Base-by-base conservation (phyloP, 331 rosid species). In the Dryas integrifolia region DNA sequence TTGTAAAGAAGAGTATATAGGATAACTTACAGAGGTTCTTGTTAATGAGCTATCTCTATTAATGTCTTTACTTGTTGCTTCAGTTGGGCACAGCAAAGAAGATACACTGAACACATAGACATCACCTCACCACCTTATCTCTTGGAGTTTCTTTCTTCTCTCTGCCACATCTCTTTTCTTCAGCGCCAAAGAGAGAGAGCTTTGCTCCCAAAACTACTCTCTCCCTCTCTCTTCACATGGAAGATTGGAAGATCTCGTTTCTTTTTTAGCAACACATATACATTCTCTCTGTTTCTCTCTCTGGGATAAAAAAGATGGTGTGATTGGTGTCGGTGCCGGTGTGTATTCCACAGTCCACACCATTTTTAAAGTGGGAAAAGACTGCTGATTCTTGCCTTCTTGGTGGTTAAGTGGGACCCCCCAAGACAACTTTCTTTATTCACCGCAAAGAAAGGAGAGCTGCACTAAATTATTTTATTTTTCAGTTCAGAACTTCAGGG, bases 211-310 rank as follows among this genome's bases (percentile, higher is more conserved):
- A 51, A 58, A 7, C 60, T 45, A 41, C 30, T 14, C 43, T 45
- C 74, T 24, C 76, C 66, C 68, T 55, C 70, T 69, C 41, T 73
- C 73, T 56, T 65, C 77, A 66, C 82, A 78, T 65, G 79, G 72
- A 26, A 41, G 35, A 30, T 30, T 30, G 39, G n/a, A 46, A 67
- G 59, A 26, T 56, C 46, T 26, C 13, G 3, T 5, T n/a, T 14
- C n/a, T 57, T 15, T 0, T 44, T 47, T 45, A 9, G 26, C 75
- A 43, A 47, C 1, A 16, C 6, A 58, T 13, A 24, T 1, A 18
- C 39, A 14, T 4, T 24, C 69, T 18, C 65, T 63, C 55, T 47
- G 49, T 47, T 15, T 70, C 21, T 47, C 51, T 40, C 44, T n/a
- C 14, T 8, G 24, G 47, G 59, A 65, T 46, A 11, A 24, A 78